Evolutionary conservation across 1,284 basidiomycete species (phyloP).

Genomic region (Mycena sp.): DNA sequence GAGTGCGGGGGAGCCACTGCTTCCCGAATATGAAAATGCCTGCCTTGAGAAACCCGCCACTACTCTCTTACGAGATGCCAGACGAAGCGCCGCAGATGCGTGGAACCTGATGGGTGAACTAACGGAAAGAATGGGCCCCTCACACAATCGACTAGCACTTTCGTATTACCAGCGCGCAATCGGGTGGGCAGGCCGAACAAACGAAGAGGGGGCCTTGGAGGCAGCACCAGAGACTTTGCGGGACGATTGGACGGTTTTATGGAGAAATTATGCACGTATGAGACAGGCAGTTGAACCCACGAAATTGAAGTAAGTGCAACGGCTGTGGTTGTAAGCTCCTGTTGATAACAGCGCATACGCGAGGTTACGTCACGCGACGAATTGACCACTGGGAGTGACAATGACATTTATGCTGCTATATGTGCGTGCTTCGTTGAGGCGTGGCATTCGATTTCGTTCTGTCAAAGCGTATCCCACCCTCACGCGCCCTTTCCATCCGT

Average conservation of each 20-base stretch:
- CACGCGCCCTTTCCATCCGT: neutral
- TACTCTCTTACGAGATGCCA: conserved; percentile 71
- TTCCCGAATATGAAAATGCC: conserved; percentile 55
- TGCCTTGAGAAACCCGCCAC: conserved; percentile 65
- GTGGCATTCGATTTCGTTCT: neutral
- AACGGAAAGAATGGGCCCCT: conserved; percentile 45
- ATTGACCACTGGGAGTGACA: too few relatives aligned
- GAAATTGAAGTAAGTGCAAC: conserved; percentile 1
- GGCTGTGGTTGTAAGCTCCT: neutral
- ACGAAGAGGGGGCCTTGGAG: conserved; percentile 11
- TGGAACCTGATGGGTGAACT: conserved; percentile 64
- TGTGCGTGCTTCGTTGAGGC: neutral
- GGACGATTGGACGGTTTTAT: conserved; percentile 19
- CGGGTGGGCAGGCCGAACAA: conserved; percentile 52
- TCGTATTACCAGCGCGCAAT: conserved; percentile 53
- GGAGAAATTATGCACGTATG: conserved; percentile 20
- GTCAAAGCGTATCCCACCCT: neutral
- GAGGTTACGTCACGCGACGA: neutral
- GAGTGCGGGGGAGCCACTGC: conserved; percentile 45
- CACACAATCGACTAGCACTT: conserved; percentile 47
- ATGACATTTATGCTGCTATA: too few relatives aligned
- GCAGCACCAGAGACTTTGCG: conserved; percentile 13
- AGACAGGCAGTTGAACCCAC: neutral
- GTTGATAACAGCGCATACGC: neutral
- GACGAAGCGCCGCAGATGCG: conserved; percentile 73